These are phyloP conservation scores for Hanseniaspora gamundiae DNA, from an alignment of 1,139 yeast genomes.

Conservation along the genomic window DNA sequence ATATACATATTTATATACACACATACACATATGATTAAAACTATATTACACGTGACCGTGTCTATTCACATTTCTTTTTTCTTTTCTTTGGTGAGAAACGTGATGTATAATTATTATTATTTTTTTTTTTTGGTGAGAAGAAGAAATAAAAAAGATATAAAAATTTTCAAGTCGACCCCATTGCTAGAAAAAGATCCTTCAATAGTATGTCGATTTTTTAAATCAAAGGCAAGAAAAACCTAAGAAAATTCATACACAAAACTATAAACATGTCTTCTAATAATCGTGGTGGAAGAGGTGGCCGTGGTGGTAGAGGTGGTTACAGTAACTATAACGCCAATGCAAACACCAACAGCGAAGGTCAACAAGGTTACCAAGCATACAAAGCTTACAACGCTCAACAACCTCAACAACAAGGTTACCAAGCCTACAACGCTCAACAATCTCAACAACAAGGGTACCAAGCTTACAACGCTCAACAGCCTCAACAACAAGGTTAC, in stretches of 20 bases:
- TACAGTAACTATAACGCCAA: constrained; percentile 7
- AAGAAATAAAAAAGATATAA: too few species aligned
- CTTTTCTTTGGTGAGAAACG: too few species aligned
- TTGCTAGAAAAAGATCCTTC: too few species aligned
- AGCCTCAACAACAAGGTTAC: constrained; percentile 12
- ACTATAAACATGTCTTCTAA: neutral
- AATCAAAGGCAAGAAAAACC: neutral
- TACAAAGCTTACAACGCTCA: constrained; percentile 20
- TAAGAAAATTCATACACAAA: neutral
- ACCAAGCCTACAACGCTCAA: constrained; percentile 19
- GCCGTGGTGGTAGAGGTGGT: constrained; percentile 2
- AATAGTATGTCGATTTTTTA: too few species aligned
- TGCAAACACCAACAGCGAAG: constrained; percentile 13
- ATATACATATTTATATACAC: too few species aligned
- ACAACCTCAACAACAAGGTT: constrained; percentile 18
- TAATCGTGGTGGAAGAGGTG: constrained; percentile 1
- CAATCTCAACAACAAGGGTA: constrained; percentile 24
- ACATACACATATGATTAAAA: too few species aligned
- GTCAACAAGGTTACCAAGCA: constrained; percentile 25
- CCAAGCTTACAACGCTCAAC: constrained; percentile 14
- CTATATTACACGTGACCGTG: neutral
- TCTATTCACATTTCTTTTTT: neutral
- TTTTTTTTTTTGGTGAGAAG: too few species aligned
- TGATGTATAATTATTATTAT: too few species aligned
- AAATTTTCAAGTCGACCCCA: too few species aligned